Conservation (phyloP, 106 monocot genomes). For the Phalaenopsis equestris region DNA sequence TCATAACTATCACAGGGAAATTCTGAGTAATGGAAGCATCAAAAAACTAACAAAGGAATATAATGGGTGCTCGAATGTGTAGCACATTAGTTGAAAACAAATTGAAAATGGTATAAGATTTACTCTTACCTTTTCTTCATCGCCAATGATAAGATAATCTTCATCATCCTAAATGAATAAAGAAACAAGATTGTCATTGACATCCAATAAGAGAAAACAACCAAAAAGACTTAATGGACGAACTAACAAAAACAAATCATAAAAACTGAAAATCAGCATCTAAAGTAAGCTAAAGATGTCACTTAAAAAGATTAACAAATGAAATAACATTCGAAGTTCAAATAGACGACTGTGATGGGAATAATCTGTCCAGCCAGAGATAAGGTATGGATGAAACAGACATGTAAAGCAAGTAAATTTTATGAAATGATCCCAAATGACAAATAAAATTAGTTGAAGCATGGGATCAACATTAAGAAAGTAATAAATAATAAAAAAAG, state of each 20-base stretch:
- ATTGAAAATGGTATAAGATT: neutral
- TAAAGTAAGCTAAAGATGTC: neutral
- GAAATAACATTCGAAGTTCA: neutral
- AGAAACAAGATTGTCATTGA: constrained; percentile 3
- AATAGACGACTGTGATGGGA: neutral
- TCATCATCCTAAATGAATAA: constrained; percentile 46
- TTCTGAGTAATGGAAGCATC: neutral
- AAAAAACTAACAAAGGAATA: neutral
- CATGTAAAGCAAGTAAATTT: neutral
- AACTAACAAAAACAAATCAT: neutral
- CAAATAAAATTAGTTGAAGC: neutral
- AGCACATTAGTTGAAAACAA: too few species aligned
- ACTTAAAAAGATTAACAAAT: neutral
- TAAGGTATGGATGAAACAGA: neutral
- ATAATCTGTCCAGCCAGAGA: neutral
- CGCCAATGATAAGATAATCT: constrained; percentile 39
- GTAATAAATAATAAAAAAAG: neutral
- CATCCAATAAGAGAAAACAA: neutral
- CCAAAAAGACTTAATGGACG: neutral
- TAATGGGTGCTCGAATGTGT: too few species aligned
- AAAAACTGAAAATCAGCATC: neutral
- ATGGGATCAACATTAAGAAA: neutral
- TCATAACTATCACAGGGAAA: neutral
- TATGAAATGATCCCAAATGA: neutral
- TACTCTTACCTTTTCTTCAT: constrained; percentile 65